Base-by-base conservation (phyloP, 352 stramenopile species). In the Globisporangium uncinulatum region DNA sequence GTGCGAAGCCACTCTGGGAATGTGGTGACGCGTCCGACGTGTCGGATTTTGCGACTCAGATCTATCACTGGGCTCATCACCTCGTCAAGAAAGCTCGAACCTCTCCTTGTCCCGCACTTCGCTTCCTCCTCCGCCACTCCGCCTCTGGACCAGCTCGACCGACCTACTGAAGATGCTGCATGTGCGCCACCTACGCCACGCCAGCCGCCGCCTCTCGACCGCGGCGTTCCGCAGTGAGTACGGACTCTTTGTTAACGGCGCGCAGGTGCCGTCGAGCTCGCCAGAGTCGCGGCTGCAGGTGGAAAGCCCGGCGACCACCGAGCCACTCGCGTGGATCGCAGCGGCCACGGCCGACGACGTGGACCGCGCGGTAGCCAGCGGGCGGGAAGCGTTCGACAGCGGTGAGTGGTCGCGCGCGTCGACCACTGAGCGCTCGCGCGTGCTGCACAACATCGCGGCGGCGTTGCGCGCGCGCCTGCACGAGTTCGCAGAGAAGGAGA, bases 401-500 rank as follows among this genome's bases (percentile, higher is more conserved):
- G 71, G 69, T 0, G 53, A 21, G 15, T 83, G 76, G 74, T 64
- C 69, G 9, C 57, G 46, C 9, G 59, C 67, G 8, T 64, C 69
- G 3, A 65, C 67, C 17, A 62, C 56, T 2, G 60, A 77, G 14
- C 71, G 76, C 24, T 67, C 69, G 20, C 61, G 61, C 10, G 66
- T 82, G 43, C 66, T 87, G 42, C 62, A 80, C 42, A 44, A 61
- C 45, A 71, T 82, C 32, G 76, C 70, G 13, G 60, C 64, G 10
- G 62, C 65, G 34, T 42, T 85, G 52, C 72, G 73, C 3, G 59
- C 50, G 32, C 61, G 70, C 13, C 69, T 79, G 37, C 62, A 66
- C 21, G 70, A 83, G 57, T 76, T 88, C 24, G 70, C 70, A 14
- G 68, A 77, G 64, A 73, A 78, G 47, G 77, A 89, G 59, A 83